Base-by-base conservation (phyloP, 2,329 filamentous ascomycete genomes). In the Penicillium sumatraense region DNA sequence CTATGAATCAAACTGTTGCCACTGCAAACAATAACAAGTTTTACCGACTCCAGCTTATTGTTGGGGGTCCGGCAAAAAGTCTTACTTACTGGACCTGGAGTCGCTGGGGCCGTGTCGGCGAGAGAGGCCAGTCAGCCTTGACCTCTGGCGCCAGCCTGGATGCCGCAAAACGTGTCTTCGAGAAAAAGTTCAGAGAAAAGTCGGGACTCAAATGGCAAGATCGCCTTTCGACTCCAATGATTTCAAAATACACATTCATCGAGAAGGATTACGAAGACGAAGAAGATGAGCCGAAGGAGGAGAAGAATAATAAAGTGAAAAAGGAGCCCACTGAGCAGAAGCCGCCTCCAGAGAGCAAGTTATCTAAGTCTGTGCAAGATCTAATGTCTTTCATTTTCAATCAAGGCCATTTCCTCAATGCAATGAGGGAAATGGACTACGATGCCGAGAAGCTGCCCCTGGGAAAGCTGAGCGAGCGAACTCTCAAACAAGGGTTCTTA, bases 371-470 rank as follows among this genome's bases (percentile, higher is more conserved):
- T 0, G 79, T 91, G 3, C 86, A 91, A 68, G 76, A 85, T 8
- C 77, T 96, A 18, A 87, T 96, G 81, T 77, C 86, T 56, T 83
- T 96, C 60, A 96, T 96, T 57, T 96, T 96, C 80, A 93, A 96
- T 71, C 81, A 85, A 54, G 71, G 86, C 20, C 87, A 88, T 68
- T 91, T 96, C 72, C 79, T 84, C 20, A 81, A 81, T 18, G 83
- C 74, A 1, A 70, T 81, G 68, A 70, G 68, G 2, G 67, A 69
- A 5, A 72, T 80, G 66, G 70, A 72, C 1, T 80, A 80, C 49
- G 77, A 81, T 45, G 74, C 73, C 1, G 69, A 88, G 60, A 96
- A 96, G 72, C 78, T 96, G 36, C 91, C 91, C 0, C 78, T 96
- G 1, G 92, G 91, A 4, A 96, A 95, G 69, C 81, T 96, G 21